These are phyloP conservation scores for Onygenales sp. DNA, from an alignment of 2,329 filamentous ascomycete genomes.

Conservation along the genomic window DNA sequence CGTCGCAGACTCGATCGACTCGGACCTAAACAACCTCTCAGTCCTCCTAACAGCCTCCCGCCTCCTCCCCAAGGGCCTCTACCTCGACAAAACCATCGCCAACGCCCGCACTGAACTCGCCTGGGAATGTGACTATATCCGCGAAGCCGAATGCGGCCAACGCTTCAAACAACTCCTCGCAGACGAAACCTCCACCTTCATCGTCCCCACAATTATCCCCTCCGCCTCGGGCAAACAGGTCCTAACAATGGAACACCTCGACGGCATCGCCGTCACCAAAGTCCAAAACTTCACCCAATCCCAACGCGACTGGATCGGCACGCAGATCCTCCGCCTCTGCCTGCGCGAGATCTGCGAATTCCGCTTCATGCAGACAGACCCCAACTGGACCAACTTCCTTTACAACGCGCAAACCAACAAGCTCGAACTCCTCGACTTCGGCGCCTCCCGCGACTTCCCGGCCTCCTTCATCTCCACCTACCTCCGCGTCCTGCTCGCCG, in stretches of 20 bases:
- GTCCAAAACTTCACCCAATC: conserved; percentile 64
- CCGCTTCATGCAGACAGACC: conserved; percentile 97
- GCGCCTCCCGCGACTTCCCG: conserved; percentile 79
- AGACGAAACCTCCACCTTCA: conserved; percentile 65
- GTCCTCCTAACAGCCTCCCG: conserved; percentile 84
- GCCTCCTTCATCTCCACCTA: conserved; percentile 71
- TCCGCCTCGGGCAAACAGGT: conserved; percentile 80
- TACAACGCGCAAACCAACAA: conserved; percentile 65
- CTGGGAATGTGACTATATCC: conserved; percentile 94
- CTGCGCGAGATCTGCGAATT: conserved; percentile 90
- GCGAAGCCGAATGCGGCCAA: conserved; percentile 72
- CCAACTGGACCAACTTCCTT: conserved; percentile 98
- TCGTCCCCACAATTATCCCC: conserved; percentile 66
- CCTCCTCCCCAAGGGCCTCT: conserved; percentile 81
- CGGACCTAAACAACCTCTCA: conserved; percentile 86
- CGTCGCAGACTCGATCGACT: conserved; percentile 91
- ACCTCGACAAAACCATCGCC: conserved; percentile 92
- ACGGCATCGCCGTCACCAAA: conserved; percentile 76
- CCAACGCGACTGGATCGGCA: conserved; percentile 92
- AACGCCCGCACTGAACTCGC: conserved; percentile 85
- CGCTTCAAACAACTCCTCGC: conserved; percentile 69
- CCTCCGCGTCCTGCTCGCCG: conserved; percentile 68
- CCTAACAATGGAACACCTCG: conserved; percentile 86
- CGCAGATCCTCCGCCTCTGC: conserved; percentile 83
- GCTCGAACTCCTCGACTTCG: conserved; percentile 91